phyloP scores from a whole-genome alignment of 176 grass and related monocot genomes.

The Ensete glaucum region DNA sequence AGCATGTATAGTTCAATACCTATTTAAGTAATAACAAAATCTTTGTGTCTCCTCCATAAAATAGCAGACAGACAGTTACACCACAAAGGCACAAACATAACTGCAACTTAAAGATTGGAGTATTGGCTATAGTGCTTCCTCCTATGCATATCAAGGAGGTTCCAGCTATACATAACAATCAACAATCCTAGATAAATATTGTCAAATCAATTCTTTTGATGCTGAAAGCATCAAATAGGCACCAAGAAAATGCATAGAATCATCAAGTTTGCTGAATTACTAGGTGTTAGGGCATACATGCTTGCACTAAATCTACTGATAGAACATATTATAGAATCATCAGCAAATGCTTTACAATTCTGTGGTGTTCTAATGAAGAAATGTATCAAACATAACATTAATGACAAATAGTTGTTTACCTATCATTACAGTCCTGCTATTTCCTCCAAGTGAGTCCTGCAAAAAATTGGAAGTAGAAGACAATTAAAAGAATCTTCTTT shows the following conservation, averaged over 20 bases:
- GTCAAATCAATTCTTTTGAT: not conserved
- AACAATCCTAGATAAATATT: not conserved
- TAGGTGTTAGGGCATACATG: not conserved
- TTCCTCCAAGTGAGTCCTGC: constrained; percentile 96
- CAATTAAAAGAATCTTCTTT: constrained; percentile 7
- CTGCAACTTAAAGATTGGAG: too few relatives aligned
- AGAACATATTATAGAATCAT: not conserved
- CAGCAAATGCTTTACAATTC: not conserved
- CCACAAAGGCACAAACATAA: too few relatives aligned
- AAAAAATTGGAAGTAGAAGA: constrained; percentile 22
- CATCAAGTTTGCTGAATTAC: not conserved
- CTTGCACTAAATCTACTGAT: not conserved
- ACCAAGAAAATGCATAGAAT: not conserved
- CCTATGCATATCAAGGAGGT: not conserved
- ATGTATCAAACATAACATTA: not conserved
- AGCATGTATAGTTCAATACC: too few relatives aligned
- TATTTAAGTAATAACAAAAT: too few relatives aligned
- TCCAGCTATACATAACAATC: not conserved
- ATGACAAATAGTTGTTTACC: constrained; percentile 40
- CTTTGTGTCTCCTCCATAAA: too few relatives aligned
- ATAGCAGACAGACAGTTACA: too few relatives aligned
- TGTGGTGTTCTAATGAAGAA: too few relatives aligned
- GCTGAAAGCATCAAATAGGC: not conserved
- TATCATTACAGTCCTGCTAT: constrained; percentile 99
- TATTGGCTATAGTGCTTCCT: too few relatives aligned